phyloP scores from a whole-genome alignment of 1,284 basidiomycete genomes.

The Lentinula novae-zelandiae region DNA sequence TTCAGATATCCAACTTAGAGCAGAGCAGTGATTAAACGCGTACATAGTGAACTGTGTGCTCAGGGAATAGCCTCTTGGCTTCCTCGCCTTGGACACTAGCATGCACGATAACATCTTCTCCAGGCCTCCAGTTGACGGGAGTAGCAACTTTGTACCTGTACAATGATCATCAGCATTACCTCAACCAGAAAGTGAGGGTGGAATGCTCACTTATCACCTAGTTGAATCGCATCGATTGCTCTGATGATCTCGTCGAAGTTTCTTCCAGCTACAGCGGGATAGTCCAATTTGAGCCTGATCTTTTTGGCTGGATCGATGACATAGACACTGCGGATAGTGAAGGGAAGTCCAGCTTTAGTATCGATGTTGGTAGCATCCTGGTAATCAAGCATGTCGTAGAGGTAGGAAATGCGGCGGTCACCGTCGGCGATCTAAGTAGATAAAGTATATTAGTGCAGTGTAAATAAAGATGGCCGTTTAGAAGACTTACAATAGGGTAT shows the following conservation, averaged over 20 bases:
- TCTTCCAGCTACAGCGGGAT: constrained; percentile 84
- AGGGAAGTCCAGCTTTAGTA: constrained; percentile 76
- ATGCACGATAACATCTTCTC: constrained; percentile 94
- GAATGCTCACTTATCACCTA: constrained; percentile 70
- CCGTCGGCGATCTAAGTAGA: constrained; percentile 79
- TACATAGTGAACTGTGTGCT: constrained; percentile 40
- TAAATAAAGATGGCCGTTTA: too few species aligned
- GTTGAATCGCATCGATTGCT: constrained; percentile 67
- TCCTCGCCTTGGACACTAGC: constrained; percentile 85
- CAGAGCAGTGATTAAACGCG: background rate
- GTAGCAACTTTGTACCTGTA: constrained; percentile 67
- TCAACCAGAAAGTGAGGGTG: background rate
- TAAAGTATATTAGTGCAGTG: background rate
- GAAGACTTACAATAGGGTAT: constrained; percentile 82
- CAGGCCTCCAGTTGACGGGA: constrained; percentile 88
- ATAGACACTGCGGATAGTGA: constrained; percentile 92
- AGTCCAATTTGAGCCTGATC: constrained; percentile 87
- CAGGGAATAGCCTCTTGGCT: constrained; percentile 84
- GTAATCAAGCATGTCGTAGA: constrained; percentile 96
- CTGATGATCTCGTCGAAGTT: constrained; percentile 52
- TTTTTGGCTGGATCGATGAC: constrained; percentile 90
- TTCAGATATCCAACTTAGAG: too few species aligned
- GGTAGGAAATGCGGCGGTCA: constrained; percentile 79
- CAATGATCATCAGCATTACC: background rate
- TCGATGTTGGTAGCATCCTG: constrained; percentile 96